phyloP scores from a whole-genome alignment of 2,329 filamentous ascomycete species.

The Aspergillus caelatus region DNA sequence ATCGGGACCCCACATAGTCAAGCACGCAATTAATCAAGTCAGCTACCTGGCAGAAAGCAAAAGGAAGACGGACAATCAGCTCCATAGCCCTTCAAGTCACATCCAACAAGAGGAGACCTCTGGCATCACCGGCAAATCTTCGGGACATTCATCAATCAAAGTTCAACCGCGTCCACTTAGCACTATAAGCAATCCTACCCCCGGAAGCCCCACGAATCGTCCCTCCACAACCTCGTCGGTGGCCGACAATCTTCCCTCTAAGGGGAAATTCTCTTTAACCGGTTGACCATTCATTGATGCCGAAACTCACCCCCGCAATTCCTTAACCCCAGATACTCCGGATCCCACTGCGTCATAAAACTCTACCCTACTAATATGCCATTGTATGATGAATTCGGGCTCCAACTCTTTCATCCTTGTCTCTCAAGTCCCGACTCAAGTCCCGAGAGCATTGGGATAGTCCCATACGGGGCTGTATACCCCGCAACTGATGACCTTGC shows the following conservation, averaged over 20 bases:
- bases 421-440: background rate
- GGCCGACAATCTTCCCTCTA: conserved; percentile 8
- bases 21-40: background rate
- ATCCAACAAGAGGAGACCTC: background rate
- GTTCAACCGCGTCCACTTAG: background rate
- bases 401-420: background rate
- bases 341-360: background rate
- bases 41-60: background rate
- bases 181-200: background rate
- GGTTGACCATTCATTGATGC: background rate
- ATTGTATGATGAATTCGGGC: background rate
- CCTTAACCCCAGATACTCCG: background rate
- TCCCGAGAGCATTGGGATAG: background rate
- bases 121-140: conserved; percentile 8
- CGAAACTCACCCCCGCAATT: background rate
- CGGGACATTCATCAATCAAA: conserved; percentile 5
- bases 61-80: background rate
- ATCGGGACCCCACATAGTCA: background rate
- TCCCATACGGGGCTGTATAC: background rate
- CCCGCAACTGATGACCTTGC: background rate
- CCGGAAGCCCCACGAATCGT: background rate
- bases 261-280: background rate
- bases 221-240: background rate
- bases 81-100: background rate
- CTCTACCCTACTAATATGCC: background rate